Evolutionary conservation across 1,284 basidiomycete species (phyloP), one percentile per base, ranked within the genome.

Genomic region (Ustilago sp.): DNA sequence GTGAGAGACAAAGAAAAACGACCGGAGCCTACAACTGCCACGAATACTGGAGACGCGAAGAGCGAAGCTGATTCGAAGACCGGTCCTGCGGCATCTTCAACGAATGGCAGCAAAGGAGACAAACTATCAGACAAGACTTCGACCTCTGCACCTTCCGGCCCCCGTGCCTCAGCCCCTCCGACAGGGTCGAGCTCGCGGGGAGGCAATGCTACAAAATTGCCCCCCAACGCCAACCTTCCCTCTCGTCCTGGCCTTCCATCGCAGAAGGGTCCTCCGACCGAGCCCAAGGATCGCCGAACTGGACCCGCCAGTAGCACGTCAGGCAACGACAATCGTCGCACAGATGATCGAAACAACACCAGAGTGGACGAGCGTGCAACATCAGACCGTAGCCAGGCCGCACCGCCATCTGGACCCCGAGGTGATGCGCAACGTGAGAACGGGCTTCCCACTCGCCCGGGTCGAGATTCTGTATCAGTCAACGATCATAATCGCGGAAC

Each of bases 171-270:
- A 4, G 41, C 41, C 23, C 50, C 58, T 9, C 38, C 64, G 13
- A 31, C 57, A n/a, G 70, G 60, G 32, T 53, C 52, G 4, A 51
- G 48, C 38, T n/a, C 41, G n/a, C 62, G 66, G 8, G 64, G 70
- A 34, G 39, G 36, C 13, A 43, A 34, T 11, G 43, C 65, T 3
- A 74, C 67, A 3, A 61, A 55, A 47, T 59, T 74, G 9, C 72
- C 72, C 4, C 54, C 62, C 34, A 63, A 56, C 17, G 72, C 72
- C 39, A 74, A 74, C 35, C 66, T 74, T 6, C 72, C 72, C 0
- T 63, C 56, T 11, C 72, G 72, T 6, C 71, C 71, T 1, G 66
- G 53, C 2, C 54, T 64, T 3, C 2, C 61, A 8, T 58, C 70
- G 57, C 70, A 68, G 32, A 63, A 64, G n/a, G 19, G 36, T 8